Evolutionary conservation across 768 basidiomycete species (phyloP).

Genomic region (Fibroporia radiculosa): DNA sequence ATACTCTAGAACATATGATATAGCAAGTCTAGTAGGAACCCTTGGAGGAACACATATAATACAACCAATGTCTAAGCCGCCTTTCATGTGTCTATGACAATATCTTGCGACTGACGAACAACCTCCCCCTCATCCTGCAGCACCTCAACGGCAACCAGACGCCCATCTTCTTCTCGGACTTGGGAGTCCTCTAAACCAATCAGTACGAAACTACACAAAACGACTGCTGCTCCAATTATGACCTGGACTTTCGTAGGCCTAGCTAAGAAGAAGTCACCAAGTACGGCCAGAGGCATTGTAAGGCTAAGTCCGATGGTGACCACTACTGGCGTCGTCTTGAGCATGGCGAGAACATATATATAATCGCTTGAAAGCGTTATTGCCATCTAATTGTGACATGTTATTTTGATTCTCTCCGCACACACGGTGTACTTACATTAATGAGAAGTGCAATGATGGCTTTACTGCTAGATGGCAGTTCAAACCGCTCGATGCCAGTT

Average conservation of each 20-base stretch:
- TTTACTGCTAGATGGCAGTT: slow-evolving; percentile 49
- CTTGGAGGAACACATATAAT: too few species aligned
- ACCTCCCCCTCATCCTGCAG: background rate
- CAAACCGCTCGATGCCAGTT: slow-evolving; percentile 64
- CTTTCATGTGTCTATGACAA: too few species aligned
- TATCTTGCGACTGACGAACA: background rate
- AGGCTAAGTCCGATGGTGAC: slow-evolving; percentile 89
- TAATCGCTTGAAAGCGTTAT: slow-evolving; percentile 84
- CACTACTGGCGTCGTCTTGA: slow-evolving; percentile 92
- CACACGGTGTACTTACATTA: slow-evolving; percentile 41
- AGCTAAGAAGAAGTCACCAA: slow-evolving; percentile 68
- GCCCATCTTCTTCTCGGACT: slow-evolving; percentile 19
- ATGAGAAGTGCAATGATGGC: slow-evolving; percentile 42
- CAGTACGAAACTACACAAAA: slow-evolving; percentile 69
- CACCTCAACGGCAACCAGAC: too few species aligned
- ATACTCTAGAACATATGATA: too few species aligned
- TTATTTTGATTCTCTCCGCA: too few species aligned
- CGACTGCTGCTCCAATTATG: slow-evolving; percentile 67
- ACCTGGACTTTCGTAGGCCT: slow-evolving; percentile 52
- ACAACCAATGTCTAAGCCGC: too few species aligned
- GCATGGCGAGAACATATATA: slow-evolving; percentile 83
- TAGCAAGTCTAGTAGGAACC: too few species aligned
- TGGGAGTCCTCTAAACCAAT: slow-evolving; percentile 52
- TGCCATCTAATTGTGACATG: slow-evolving; percentile 54
- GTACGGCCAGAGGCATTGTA: slow-evolving; percentile 86